Evolutionary conservation across 1,139 yeast species (phyloP), one percentile per base, ranked within the genome.

Genomic region (Zygosaccharomyces sapae): DNA sequence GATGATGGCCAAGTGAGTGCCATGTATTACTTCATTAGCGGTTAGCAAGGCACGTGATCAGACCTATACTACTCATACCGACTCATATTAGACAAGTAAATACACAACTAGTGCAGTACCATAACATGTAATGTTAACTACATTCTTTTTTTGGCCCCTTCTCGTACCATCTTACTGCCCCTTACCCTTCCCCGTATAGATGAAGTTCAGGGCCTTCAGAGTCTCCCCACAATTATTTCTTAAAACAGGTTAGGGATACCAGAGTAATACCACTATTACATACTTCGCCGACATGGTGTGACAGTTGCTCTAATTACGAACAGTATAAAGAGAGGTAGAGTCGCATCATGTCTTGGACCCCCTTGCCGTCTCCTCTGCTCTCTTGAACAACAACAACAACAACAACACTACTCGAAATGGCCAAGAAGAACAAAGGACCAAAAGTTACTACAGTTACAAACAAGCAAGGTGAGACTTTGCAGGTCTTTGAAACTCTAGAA

Each of bases 401-500:
- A 16, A 16, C 16, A 16, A 16, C 16, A 16, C 12, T 10, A 27
- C 31, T 8, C 31, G n/a, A 37, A 30, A 61, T 61, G 65, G 48
- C 61, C 9, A 62, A 62, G 54, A 62, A 63, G 47, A 62, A 59
- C 47, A 57, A 57, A 50, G 62, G 62, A 46, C 56, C 57, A 49
- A 58, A 58, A 49, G 51, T 58, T 22, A 43, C 51, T 25, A 61
- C 59, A 9, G 49, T 62, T 13, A 57, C 57, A 24, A 62, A 58
- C 36, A 59, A 63, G 43, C 51, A 51, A 10, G 67, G 67, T 51
- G 66, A 62, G 33, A 49, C 52, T 22, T 35, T 61, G 55, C 62
- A 64, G 42, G 70, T 65, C 43, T 84, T 84, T 66, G 90, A 84
- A 44, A 84, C 79, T 51, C 68, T 84, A 56, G 73, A 72, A 12